Base-by-base conservation (phyloP, 2,329 filamentous ascomycete species). In the Epichloe aotearoae region DNA sequence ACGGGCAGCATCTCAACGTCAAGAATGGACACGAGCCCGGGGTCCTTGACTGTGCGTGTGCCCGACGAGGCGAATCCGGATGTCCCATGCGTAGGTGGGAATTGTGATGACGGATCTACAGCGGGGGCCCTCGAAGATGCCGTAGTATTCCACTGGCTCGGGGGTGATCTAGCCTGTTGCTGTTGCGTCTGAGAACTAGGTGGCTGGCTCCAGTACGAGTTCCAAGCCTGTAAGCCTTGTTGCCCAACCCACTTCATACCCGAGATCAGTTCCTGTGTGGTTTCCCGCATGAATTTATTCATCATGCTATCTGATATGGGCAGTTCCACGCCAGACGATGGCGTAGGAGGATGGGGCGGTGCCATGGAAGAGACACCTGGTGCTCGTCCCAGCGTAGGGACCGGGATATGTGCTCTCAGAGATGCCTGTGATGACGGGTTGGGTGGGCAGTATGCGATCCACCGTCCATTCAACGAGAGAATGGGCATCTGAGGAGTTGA, bases 381-480 rank as follows among this genome's bases (percentile, higher is more conserved):
- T 57, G 77, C 68, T 66, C 80, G 71, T 58, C 76, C 69, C 61
- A 76, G 61, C 51, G 74, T 67, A 0, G 76, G 72, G 10, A 84
- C 73, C 1, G 79, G 75, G 15, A 84, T 69, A n/a, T 73, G 70
- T 6, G 85, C 86, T 55, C 85, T 79, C 19, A 89, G 69, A 1
- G 85, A 79, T 41, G 83, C 79, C 53, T 84, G 79, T 4, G 84
- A 84, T 2, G 84, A 84, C 2, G 83, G 80, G n/a, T 77, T 70
- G 1, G 86, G 80, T 10, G 86, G 86, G 47, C 84, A 85, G 56
- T 88, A 84, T 2, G 86, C 85, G 17, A 94, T 72, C 85, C 85
- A 93, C 57, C 83, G 80, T 40, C 83, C 80, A 55, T 75, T 83
- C 44, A 91, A 65, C 5, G 84, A 79, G 52, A 89, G 66, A 20